Evolutionary conservation across 352 stramenopile species (phyloP), one percentile per base, ranked within the genome.

Genomic region (Halophytophthora batemanensis): DNA sequence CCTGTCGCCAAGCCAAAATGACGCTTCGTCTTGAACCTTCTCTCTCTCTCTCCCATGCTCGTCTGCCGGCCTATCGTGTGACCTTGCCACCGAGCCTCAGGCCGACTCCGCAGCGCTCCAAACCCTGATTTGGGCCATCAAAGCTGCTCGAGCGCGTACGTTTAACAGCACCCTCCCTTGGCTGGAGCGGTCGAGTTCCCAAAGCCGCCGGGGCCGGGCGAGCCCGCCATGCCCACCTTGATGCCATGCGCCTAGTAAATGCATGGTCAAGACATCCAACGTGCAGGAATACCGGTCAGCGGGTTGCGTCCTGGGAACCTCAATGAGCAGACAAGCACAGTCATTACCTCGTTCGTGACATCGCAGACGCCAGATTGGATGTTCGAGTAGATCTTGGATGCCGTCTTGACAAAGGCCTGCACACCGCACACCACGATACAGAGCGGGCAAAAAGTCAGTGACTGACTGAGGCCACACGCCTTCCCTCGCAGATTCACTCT

Each of bases 311-410:
- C 4, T 31, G 25, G 25, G 8, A 31, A 31, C 25, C 6, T 13
- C 31, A 19, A 50, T 40, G 11, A 2, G 17, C 21, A 17, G 12
- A 5, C 21, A 49, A 23, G 2, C 12, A 17, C 6, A 19, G 6
- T 29, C 25, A 59, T 12, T 46, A 90, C 90, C 81, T 98, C 93
- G 66, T 98, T 98, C 28, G 85, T 96, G 38, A 97, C 88, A 63
- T 98, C 94, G 50, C 94, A 98, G 6, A 98, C 78, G 37, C 94
- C 94, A 12, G 77, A 94, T 60, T 97, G 87, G 56, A 98, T 98
- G 68, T 98, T 98, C 33, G 89, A 79, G 69, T 98, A 97, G 62
- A 98, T 98, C 76, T 98, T 97, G 21, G 93, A 90, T 36, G 93
- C 93, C 18, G 93, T 98, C 68, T 97, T 96, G 34, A 98, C 93